Conservation (phyloP, 306 rosid species). For the Herpetospermum pedunculosum region DNA sequence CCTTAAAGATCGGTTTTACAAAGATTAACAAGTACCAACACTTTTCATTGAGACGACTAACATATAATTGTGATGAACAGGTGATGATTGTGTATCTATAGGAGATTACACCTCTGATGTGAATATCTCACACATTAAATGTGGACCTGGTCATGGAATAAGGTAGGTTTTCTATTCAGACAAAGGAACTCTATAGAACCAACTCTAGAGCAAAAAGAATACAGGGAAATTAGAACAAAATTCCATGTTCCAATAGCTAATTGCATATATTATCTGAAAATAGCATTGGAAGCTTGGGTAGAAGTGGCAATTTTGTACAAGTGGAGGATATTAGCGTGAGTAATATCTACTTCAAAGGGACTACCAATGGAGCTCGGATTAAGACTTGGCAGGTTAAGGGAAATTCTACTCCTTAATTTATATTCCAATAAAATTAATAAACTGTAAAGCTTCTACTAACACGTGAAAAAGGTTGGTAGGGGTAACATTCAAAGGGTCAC, state of each 20-base stretch:
- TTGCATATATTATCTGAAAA: neutral
- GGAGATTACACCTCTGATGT: constrained; percentile 22
- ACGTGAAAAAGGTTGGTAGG: constrained; percentile 13
- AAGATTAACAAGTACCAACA: neutral
- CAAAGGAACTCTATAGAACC: neutral
- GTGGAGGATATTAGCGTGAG: constrained; percentile 28
- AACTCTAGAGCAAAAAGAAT: neutral
- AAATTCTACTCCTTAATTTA: neutral
- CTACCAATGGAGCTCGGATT: constrained; percentile 32
- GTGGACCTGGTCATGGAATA: constrained; percentile 26
- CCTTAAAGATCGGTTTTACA: neutral
- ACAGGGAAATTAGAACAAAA: neutral
- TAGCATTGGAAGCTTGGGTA: constrained; percentile 33
- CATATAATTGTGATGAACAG: neutral
- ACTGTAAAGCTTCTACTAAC: neutral
- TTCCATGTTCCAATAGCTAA: neutral
- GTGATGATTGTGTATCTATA: constrained; percentile 30
- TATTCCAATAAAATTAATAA: neutral
- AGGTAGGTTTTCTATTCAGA: constrained; percentile 10
- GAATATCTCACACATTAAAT: constrained; percentile 6
- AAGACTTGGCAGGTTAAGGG: constrained; percentile 30
- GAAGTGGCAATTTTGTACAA: constrained; percentile 19
- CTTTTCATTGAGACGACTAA: neutral
- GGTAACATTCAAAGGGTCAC: constrained; percentile 14
- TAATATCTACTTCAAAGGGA: constrained; percentile 16